Percentiles rank a stretch among this genome's conserved stretches.
Evolutionary conservation across 768 basidiomycete species (phyloP).

Genomic region (Mycena olivaceomarginata): DNA sequence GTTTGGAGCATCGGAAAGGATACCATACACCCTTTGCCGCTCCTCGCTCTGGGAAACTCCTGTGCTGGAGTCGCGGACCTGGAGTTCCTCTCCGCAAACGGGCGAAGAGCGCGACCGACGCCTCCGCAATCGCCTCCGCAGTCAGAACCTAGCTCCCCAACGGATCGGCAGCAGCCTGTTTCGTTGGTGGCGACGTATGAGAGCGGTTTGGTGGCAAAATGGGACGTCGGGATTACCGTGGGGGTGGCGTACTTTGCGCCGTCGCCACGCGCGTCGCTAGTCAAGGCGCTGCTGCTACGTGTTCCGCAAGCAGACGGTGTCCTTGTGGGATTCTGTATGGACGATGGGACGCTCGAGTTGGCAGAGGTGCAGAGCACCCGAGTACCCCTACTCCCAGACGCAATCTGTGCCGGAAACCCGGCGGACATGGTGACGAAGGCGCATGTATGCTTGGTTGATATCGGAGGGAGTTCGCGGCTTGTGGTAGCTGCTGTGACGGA

Average conservation of each 20-base stretch:
- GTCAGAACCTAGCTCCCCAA: conserved; percentile 58
- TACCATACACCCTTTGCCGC: conserved; percentile 59
- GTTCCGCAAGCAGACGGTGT: conserved; percentile 66
- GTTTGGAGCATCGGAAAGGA: conserved; percentile 75
- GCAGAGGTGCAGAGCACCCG: conserved; percentile 69
- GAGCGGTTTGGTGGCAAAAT: conserved; percentile 75
- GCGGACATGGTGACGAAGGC: conserved; percentile 72
- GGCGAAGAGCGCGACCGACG: conserved; percentile 30
- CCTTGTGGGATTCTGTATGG: conserved; percentile 75
- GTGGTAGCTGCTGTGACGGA: conserved; percentile 80
- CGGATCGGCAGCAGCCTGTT: conserved; percentile 45
- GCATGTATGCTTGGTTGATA: conserved; percentile 71
- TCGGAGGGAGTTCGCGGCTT: conserved; percentile 69
- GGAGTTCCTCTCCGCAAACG: conserved; percentile 62
- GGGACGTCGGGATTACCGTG: conserved; percentile 62
- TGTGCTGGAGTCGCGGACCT: conserved; percentile 73
- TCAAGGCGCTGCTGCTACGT: conserved; percentile 70
- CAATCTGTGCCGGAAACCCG: conserved; percentile 75
- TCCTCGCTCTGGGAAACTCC: conserved; percentile 63
- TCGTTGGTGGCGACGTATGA: conserved; percentile 73
- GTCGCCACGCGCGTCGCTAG: conserved; percentile 63
- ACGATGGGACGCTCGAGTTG: conserved; percentile 82
- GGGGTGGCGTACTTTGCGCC: conserved; percentile 63
- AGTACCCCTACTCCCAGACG: conserved; percentile 62
- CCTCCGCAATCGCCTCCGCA: conserved; percentile 52